Base-by-base conservation (phyloP, 164 flowering plant species). In the Vitis amurensis region DNA sequence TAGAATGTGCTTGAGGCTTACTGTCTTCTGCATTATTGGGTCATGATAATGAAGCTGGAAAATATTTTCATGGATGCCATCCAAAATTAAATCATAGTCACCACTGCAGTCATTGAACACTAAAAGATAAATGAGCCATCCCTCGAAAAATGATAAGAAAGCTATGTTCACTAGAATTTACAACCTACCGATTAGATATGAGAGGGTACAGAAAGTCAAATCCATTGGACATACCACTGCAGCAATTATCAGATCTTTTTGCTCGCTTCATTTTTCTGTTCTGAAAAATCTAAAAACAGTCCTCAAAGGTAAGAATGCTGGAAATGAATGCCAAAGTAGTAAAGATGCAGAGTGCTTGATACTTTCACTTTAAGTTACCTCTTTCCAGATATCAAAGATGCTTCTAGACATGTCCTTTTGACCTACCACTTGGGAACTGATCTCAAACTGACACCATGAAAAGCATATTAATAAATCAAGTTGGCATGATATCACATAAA, bases 371-470 rank as follows among this genome's bases (percentile, higher is more conserved):
- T 55, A 60, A 47, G 1, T 50, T 78, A 91, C 99, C 97, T 87
- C 98, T 80, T 87, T 96, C 99, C 98, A 96, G 56, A 93, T 74
- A 76, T 96, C 98, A 84, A 92, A 87, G 64, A 79, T 82, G 80
- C 87, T 86, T 82, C 72, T 89, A 73, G 97, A 84, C 67, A 90
- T 72, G 76, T 96, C 99, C 83, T 96, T 96, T 31, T 83, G 86
- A 52, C 99, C 99, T 83, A 93, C 87, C 47, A 92, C 99, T 82
- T 96, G 98, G 71, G 97, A 89, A 79, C 92, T 75, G 37, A 96
- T 80, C 52, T 88, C 97, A 79, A 87, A 49, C 99, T 96, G 75
- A 61, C 59, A 69, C n/a, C 17, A 71, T 80, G 64, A 9, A 53
- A 70, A 69, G 74, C 52, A 72, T 12, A 50, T 49, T 23, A 78